A percentile compares a stretch with the other conserved stretches of the same genome.
Conservation (phyloP, 257 asterid species). For the Anisodus tanguticus region DNA sequence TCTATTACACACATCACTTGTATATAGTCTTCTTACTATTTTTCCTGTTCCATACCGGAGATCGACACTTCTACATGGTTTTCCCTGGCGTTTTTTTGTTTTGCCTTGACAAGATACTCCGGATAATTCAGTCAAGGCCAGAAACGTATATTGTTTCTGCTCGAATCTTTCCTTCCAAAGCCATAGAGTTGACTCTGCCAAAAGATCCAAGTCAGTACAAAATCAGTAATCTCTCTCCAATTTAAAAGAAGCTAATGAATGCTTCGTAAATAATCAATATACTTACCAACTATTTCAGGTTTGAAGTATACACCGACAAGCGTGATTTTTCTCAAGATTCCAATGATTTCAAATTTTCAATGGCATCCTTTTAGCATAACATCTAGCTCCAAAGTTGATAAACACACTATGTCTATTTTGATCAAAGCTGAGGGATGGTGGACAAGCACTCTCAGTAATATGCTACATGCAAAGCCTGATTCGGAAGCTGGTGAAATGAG, state of each 20-base stretch:
- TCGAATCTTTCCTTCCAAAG: constrained; percentile 70
- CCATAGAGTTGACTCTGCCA: constrained; percentile 70
- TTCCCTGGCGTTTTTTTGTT: constrained; percentile 79
- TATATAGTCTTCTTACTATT: constrained; percentile 53
- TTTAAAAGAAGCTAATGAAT: not conserved
- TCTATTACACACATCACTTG: constrained; percentile 80
- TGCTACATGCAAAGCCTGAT: constrained; percentile 48
- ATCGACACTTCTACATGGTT: constrained; percentile 81
- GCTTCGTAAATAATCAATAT: not conserved
- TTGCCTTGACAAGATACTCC: constrained; percentile 65
- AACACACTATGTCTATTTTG: constrained; percentile 59
- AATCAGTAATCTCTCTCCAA: constrained; percentile 1
- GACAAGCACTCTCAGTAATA: constrained; percentile 63
- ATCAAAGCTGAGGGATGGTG: constrained; percentile 72
- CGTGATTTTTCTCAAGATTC: constrained; percentile 69
- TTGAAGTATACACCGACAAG: constrained; percentile 67
- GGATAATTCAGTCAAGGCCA: constrained; percentile 72
- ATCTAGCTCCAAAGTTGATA: constrained; percentile 65
- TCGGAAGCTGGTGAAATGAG: constrained; percentile 55
- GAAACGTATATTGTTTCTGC: constrained; percentile 71
- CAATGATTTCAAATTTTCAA: constrained; percentile 65
- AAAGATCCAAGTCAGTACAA: constrained; percentile 81
- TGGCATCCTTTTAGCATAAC: constrained; percentile 88
- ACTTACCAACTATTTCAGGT: constrained; percentile 47
- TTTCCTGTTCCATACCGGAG: constrained; percentile 91